Evolutionary conservation across 495 filamentous ascomycete genomes (phyloP).

Genomic region (Aspergillus wentii): DNA sequence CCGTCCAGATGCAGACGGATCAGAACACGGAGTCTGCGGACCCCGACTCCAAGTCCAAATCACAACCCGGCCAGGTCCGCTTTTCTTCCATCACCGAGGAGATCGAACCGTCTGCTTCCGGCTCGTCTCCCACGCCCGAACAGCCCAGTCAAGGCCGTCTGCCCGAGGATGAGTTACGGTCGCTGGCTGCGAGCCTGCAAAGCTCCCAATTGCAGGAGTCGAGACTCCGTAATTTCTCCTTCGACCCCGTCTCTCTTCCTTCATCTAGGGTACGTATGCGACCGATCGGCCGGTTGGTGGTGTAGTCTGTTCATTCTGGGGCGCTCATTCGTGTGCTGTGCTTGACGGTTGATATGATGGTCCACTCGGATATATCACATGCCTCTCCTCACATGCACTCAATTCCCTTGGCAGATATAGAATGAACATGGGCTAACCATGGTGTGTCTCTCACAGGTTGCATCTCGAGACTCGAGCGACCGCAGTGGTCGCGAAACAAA

Average conservation of each 20-base stretch:
- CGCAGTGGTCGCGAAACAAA: conserved; percentile 33
- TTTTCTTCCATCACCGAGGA: conserved; percentile 79
- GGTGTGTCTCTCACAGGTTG: conserved; percentile 37
- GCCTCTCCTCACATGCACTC: no score
- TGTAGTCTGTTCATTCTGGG: background rate
- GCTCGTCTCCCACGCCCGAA: conserved; percentile 27
- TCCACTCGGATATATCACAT: no score
- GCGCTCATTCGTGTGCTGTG: no score
- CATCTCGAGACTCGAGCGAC: conserved; percentile 43
- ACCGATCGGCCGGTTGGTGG: background rate
- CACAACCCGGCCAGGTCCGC: conserved; percentile 55
- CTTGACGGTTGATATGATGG: no score
- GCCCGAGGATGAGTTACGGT: conserved; percentile 61
- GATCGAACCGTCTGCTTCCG: conserved; percentile 50
- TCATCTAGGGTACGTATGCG: conserved; percentile 66
- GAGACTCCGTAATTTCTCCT: conserved; percentile 78
- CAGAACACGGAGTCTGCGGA: conserved; percentile 22
- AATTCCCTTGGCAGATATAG: conserved; percentile 7
- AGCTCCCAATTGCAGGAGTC: conserved; percentile 71
- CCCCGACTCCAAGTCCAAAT: conserved; percentile 28
- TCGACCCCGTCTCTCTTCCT: conserved; percentile 85
- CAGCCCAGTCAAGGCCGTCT: conserved; percentile 20
- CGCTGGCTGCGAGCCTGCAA: conserved; percentile 66
- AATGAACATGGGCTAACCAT: no score
- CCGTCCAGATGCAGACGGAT: conserved; percentile 20